Conservation (phyloP, 306 rosid genomes). For the Alnus glutinosa region DNA sequence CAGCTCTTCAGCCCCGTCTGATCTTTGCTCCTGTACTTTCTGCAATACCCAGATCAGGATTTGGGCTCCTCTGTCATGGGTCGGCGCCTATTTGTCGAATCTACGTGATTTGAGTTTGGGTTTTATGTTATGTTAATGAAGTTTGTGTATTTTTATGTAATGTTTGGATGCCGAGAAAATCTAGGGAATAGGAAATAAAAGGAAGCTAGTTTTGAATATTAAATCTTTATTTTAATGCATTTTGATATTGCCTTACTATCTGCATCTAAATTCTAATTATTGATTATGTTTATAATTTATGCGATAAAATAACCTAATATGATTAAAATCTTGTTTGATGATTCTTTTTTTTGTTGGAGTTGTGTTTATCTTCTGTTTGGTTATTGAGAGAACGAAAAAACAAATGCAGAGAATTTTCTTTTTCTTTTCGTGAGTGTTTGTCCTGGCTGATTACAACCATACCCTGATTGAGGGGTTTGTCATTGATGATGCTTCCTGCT, state of each 20-base stretch:
- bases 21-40: conserved; percentile 9
- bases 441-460: neutral
- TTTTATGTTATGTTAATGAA: neutral
- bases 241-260: neutral
- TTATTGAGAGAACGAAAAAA: neutral
- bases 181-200: conserved; percentile 4
- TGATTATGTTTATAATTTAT: neutral
- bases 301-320: neutral
- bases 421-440: neutral
- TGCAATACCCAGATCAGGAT: neutral
- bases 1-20: conserved; percentile 98
- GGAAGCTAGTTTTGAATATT: neutral
- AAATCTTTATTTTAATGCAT: neutral
- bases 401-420: no score
- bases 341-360: neutral
- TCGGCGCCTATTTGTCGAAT: conserved; percentile 2
- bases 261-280: neutral
- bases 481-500: neutral
- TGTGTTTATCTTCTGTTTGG: neutral
- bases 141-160: conserved; percentile 6
- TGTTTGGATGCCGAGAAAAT: neutral
- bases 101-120: neutral
- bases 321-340: neutral
- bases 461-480: neutral
- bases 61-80: conserved; percentile 1